Evolutionary conservation across 2,329 filamentous ascomycete species (phyloP).

Genomic region (Diaporthe capsici): DNA sequence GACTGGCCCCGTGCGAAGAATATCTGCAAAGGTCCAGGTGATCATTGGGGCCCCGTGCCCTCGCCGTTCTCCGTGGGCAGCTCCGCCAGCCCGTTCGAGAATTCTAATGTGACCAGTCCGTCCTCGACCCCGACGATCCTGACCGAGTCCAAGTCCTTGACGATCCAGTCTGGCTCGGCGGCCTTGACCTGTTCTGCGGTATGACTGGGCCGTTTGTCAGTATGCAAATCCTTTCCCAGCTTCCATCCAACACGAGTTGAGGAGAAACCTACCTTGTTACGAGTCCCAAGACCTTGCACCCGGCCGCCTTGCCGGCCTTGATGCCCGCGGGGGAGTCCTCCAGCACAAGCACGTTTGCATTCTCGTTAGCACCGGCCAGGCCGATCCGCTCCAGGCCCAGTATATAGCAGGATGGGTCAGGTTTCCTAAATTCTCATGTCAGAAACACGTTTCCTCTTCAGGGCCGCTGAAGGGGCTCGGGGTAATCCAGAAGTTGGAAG

Average conservation of each 20-base stretch:
- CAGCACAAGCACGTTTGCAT: conserved; percentile 75
- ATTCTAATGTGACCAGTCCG: conserved; percentile 76
- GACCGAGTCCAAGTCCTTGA: conserved; percentile 83
- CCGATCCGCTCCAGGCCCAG: conserved; percentile 76
- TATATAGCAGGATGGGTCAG: conserved; percentile 80
- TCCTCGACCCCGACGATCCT: conserved; percentile 70
- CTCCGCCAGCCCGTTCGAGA: conserved; percentile 70
- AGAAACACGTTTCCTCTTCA: background rate
- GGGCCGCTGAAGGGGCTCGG: background rate
- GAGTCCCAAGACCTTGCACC: conserved; percentile 87
- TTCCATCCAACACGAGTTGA: background rate
- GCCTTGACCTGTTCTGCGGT: conserved; percentile 77
- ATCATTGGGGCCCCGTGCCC: conserved; percentile 11
- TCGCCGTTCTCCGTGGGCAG: conserved; percentile 16
- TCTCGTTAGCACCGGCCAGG: conserved; percentile 60
- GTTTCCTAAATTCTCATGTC: conserved; percentile 67
- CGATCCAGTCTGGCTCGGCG: conserved; percentile 90
- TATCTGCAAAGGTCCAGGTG: background rate
- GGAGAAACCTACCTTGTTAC: conserved; percentile 66
- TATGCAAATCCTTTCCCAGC: background rate
- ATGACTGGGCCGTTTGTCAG: conserved; percentile 71
- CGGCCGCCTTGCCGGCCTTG: conserved; percentile 84
- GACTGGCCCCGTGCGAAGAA: background rate
- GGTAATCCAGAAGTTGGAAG: background rate
- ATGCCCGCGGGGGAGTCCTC: conserved; percentile 94